Conservation (phyloP, 2,329 filamentous ascomycete species). For the Penicillium griseofulvum region DNA sequence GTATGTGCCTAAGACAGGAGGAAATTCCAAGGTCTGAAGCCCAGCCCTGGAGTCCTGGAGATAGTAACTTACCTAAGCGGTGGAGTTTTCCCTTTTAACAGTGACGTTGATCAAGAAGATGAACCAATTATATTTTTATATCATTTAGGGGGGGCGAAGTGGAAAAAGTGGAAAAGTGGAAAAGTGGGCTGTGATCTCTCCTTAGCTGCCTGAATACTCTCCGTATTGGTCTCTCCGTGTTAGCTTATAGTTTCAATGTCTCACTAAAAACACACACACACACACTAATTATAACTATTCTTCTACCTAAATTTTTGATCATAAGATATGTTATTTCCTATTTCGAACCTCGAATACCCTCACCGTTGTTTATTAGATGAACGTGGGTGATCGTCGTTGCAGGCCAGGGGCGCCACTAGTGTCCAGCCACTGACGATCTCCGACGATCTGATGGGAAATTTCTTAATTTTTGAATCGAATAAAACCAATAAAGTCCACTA, state of each 20-base stretch:
- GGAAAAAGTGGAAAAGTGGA: no score
- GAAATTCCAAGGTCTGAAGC: no score
- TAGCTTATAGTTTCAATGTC: not conserved
- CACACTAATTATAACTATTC: not conserved
- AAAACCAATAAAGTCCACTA: not conserved
- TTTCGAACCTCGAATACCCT: not conserved
- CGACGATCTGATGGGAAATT: constrained; percentile 3
- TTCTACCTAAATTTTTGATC: not conserved
- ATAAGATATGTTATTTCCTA: no score
- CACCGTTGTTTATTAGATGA: not conserved
- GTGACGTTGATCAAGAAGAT: constrained; percentile 13
- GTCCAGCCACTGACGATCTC: constrained; percentile 25
- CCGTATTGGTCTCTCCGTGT: no score
- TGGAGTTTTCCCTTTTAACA: not conserved
- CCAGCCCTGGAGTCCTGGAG: not conserved
- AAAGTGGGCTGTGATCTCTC: not conserved
- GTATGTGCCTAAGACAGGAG: not conserved
- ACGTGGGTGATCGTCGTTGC: constrained; percentile 14
- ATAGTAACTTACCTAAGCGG: constrained; percentile 5
- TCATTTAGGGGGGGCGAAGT: not conserved
- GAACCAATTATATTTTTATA: constrained; percentile 8
- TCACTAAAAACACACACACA: no score
- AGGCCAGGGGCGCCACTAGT: constrained; percentile 13
- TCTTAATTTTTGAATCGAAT: not conserved
- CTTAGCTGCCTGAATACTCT: not conserved